phyloP scores from a whole-genome alignment of 371 early-diverging fungal species.

The Apophysomyces ossiformis region DNA sequence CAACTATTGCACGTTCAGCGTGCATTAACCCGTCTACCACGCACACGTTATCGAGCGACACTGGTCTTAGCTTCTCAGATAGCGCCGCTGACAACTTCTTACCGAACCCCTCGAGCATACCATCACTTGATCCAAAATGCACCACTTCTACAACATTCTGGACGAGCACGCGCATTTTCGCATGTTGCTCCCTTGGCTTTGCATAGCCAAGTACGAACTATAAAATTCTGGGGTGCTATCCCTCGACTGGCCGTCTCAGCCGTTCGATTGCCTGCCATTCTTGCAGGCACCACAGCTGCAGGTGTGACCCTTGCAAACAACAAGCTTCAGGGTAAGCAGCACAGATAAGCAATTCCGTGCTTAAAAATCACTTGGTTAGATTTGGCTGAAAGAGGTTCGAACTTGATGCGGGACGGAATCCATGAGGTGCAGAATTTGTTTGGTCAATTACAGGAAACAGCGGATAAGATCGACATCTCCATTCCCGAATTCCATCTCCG shows the following conservation, averaged over 20 bases:
- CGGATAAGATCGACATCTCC: conserved; percentile 37
- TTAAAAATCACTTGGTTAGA: conserved; percentile 22
- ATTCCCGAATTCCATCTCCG: conserved; percentile 46
- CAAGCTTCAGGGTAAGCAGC: conserved; percentile 44
- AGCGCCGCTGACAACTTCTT: background rate
- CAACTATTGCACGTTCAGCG: conserved; percentile 1
- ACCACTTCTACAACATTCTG: conserved; percentile 32
- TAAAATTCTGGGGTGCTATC: conserved; percentile 30
- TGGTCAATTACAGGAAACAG: conserved; percentile 28
- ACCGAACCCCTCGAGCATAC: conserved; percentile 10
- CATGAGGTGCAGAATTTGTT: conserved; percentile 29
- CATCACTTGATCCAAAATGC: conserved; percentile 15
- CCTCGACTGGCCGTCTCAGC: conserved; percentile 38
- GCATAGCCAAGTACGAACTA: conserved; percentile 34
- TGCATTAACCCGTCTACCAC: conserved; percentile 1
- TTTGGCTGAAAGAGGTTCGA: conserved; percentile 37
- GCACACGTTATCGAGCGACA: background rate
- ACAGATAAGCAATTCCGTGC: background rate
- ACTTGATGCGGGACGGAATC: conserved; percentile 27
- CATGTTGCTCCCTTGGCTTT: conserved; percentile 28
- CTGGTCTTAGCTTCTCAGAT: background rate
- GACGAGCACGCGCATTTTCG: conserved; percentile 37
- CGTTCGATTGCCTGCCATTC: conserved; percentile 36
- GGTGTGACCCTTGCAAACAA: conserved; percentile 47
- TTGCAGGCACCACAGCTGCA: conserved; percentile 48